phyloP scores from a whole-genome alignment of 1,284 basidiomycete species.

The Rhodotorula sp. region DNA sequence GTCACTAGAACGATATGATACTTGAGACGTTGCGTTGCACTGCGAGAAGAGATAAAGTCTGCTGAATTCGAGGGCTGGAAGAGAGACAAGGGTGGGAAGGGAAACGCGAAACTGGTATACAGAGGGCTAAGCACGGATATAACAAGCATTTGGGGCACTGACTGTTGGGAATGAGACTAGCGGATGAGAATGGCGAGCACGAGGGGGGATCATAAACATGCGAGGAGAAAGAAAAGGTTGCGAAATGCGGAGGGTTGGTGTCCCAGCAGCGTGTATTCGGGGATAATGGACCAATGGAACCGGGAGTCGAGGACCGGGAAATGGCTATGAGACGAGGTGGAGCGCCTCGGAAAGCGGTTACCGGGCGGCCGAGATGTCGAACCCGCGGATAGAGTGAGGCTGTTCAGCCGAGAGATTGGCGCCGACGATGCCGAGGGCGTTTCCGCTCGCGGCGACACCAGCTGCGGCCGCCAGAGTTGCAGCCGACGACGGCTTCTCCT shows the following conservation, averaged over 20 bases:
- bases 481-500: not conserved
- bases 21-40: not conserved
- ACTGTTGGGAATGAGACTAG: too few species aligned
- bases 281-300: not conserved
- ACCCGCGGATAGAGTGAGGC: not conserved
- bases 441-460: not conserved
- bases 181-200: not conserved
- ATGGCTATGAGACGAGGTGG: too few species aligned
- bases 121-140: not conserved
- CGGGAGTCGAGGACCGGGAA: not conserved
- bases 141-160: too few species aligned
- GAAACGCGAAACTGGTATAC: not conserved
- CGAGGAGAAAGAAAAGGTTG: not conserved
- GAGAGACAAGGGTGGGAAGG: not conserved
- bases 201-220: conserved; percentile 1
- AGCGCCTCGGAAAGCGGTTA: not conserved
- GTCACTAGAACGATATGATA: not conserved
- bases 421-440: not conserved
- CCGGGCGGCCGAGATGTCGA: not conserved
- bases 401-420: not conserved
- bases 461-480: not conserved
- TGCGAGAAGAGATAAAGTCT: not conserved
- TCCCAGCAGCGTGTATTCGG: not conserved
- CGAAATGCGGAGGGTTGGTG: not conserved
- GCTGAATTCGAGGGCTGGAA: not conserved